phyloP scores from a whole-genome alignment of 768 basidiomycete species.

The Nidularia pulvinata region DNA sequence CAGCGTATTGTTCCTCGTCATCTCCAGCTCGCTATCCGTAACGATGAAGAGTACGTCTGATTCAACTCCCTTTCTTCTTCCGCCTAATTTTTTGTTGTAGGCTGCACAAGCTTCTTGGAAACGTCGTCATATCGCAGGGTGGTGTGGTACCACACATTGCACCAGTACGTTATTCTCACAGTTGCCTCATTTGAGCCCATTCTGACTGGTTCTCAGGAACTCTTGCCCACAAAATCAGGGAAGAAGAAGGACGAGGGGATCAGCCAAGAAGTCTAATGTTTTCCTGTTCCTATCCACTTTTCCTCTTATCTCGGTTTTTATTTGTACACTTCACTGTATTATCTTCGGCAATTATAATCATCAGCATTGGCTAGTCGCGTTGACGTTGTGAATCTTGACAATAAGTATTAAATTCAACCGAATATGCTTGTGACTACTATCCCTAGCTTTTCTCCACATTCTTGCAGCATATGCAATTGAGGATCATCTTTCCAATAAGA shows the following conservation, averaged over 20 bases:
- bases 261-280: slow-evolving; percentile 12
- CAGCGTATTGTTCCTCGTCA: slow-evolving; percentile 84
- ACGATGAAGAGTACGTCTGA: slow-evolving; percentile 63
- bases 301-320: slow-evolving; percentile 10
- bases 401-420: neutral
- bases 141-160: slow-evolving; percentile 80
- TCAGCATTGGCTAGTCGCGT: slow-evolving; percentile 2
- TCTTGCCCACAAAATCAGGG: slow-evolving; percentile 40
- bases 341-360: slow-evolving; percentile 9
- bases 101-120: slow-evolving; percentile 76
- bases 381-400: neutral
- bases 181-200: neutral
- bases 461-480: too few relatives aligned
- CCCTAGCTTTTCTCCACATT: too few relatives aligned
- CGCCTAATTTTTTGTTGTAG: slow-evolving; percentile 17
- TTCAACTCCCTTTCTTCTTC: neutral
- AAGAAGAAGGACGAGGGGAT: slow-evolving; percentile 44
- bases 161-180: slow-evolving; percentile 19
- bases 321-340: slow-evolving; percentile 22
- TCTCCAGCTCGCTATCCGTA: slow-evolving; percentile 80
- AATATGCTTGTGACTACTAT: neutral
- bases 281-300: neutral
- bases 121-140: slow-evolving; percentile 84
- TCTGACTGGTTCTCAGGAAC: slow-evolving; percentile 19
- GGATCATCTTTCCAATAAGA: too few relatives aligned